phyloP scores from a whole-genome alignment of 495 filamentous ascomycete genomes.

The Aspergillus wentii region DNA sequence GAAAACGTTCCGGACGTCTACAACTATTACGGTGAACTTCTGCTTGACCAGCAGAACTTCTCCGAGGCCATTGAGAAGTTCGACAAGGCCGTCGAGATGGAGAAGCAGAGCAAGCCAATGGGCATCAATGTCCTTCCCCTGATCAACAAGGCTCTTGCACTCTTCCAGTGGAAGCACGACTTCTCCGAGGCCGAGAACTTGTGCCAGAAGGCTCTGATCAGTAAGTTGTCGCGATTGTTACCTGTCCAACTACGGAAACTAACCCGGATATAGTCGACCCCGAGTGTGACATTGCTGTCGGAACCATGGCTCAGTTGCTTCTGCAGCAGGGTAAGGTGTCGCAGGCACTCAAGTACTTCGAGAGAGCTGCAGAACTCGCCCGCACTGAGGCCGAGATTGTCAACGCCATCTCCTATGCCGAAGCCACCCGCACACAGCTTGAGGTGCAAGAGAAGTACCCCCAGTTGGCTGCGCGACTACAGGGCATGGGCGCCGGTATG shows the following conservation, averaged over 20 bases:
- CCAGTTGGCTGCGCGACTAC: slow-evolving; percentile 79
- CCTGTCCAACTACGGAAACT: slow-evolving; percentile 3
- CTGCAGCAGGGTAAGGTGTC: slow-evolving; percentile 96
- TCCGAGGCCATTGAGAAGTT: slow-evolving; percentile 97
- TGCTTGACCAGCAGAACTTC: slow-evolving; percentile 94
- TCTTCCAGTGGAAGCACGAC: slow-evolving; percentile 98
- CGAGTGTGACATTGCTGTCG: slow-evolving; percentile 97
- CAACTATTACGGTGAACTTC: slow-evolving; percentile 98
- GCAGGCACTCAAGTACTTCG: slow-evolving; percentile 94
- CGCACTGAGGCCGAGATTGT: slow-evolving; percentile 92
- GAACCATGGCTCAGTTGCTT: slow-evolving; percentile 98
- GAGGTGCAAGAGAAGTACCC: slow-evolving; percentile 98
- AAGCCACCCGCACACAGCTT: slow-evolving; percentile 93
- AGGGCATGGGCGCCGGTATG: slow-evolving; percentile 60
- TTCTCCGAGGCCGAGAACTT: slow-evolving; percentile 91
- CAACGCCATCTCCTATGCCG: slow-evolving; percentile 94
- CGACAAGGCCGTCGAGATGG: slow-evolving; percentile 95
- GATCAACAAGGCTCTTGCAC: slow-evolving; percentile 95
- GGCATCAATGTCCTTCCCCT: slow-evolving; percentile 96
- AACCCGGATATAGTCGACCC: slow-evolving; percentile 73
- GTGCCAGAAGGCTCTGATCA: slow-evolving; percentile 94
- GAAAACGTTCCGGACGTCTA: slow-evolving; percentile 95
- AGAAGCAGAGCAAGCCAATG: slow-evolving; percentile 86
- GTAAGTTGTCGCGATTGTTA: slow-evolving; percentile 54
- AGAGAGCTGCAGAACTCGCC: slow-evolving; percentile 92